A percentile compares a stretch with the other conserved stretches of the same genome.
phyloP scores from a whole-genome alignment of 1,284 basidiomycete species.

The Moesziomyces sp. region DNA sequence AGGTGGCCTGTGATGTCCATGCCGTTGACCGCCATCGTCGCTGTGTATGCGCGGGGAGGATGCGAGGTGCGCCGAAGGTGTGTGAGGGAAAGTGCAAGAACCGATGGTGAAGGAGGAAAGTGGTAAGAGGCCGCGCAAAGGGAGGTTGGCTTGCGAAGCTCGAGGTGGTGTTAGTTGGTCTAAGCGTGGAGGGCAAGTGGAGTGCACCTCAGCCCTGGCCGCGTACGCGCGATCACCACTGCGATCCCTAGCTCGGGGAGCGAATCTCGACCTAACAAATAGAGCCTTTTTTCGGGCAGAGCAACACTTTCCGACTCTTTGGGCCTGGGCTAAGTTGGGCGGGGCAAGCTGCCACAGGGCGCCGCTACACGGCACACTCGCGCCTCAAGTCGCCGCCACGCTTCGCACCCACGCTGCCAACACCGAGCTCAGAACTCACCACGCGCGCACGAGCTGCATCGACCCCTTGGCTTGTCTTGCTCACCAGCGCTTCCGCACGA shows the following conservation, averaged over 20 bases:
- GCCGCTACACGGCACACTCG: too few species aligned
- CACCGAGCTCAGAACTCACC: neutral
- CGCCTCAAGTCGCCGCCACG: neutral
- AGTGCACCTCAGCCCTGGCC: slow-evolving; percentile 23
- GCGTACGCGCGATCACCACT: slow-evolving; percentile 41
- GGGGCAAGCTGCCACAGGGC: too few species aligned
- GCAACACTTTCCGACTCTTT: too few species aligned
- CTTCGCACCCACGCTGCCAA: neutral
- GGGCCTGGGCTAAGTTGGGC: too few species aligned
- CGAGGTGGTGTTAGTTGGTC: slow-evolving; percentile 16
- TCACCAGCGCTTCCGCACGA: neutral
- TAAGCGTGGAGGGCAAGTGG: slow-evolving; percentile 34
- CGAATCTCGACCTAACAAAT: neutral
- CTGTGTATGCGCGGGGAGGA: neutral
- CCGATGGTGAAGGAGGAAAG: neutral
- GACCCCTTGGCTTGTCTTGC: neutral
- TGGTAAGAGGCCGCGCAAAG: too few species aligned
- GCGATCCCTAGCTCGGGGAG: too few species aligned
- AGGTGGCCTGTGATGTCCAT: slow-evolving; percentile 55
- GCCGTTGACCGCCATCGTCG: slow-evolving; percentile 46
- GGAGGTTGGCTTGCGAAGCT: neutral
- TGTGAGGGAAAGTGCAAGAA: too few species aligned
- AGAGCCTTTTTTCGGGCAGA: neutral
- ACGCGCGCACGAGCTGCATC: slow-evolving; percentile 1
- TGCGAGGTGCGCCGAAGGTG: neutral